Evolutionary conservation across 208 protist genomes (phyloP).

Genomic region (Trypanosoma platydactyli): DNA sequence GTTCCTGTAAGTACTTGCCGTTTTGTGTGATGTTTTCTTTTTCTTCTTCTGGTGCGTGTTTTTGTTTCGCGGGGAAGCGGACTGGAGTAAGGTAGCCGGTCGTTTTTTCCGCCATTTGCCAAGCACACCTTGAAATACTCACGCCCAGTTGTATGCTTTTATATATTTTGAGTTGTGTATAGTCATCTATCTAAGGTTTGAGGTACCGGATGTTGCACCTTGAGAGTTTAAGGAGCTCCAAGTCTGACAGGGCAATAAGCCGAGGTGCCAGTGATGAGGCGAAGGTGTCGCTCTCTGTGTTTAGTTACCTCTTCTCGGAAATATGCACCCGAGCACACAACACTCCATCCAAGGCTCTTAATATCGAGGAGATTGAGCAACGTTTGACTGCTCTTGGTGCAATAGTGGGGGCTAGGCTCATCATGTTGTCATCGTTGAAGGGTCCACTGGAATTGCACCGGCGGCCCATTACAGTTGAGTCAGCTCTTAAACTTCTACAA

Average conservation of each 20-base stretch:
- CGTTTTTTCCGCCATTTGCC: too few species aligned
- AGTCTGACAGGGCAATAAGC: constrained; percentile 21
- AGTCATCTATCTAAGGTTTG: background rate
- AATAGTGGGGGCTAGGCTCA: constrained; percentile 62
- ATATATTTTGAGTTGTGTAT: too few species aligned
- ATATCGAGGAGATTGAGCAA: constrained; percentile 78
- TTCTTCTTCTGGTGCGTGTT: too few species aligned
- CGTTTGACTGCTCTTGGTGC: constrained; percentile 68
- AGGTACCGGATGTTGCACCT: constrained; percentile 12
- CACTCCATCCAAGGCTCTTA: constrained; percentile 67
- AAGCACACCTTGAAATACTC: too few species aligned
- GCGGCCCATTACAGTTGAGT: constrained; percentile 66
- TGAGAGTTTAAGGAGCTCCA: constrained; percentile 31
- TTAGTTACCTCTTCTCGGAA: constrained; percentile 87
- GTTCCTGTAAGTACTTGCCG: too few species aligned
- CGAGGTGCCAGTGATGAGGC: constrained; percentile 36
- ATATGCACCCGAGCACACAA: constrained; percentile 78
- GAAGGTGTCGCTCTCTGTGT: constrained; percentile 69
- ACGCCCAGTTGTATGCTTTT: too few species aligned
- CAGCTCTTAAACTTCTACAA: constrained; percentile 61
- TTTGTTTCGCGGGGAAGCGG: too few species aligned
- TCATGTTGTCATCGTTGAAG: constrained; percentile 67
- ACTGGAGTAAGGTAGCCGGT: too few species aligned
- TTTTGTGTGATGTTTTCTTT: too few species aligned
- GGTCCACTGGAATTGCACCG: constrained; percentile 51